Conservation (phyloP, 164 flowering plant genomes). For the Taxillus chinensis region DNA sequence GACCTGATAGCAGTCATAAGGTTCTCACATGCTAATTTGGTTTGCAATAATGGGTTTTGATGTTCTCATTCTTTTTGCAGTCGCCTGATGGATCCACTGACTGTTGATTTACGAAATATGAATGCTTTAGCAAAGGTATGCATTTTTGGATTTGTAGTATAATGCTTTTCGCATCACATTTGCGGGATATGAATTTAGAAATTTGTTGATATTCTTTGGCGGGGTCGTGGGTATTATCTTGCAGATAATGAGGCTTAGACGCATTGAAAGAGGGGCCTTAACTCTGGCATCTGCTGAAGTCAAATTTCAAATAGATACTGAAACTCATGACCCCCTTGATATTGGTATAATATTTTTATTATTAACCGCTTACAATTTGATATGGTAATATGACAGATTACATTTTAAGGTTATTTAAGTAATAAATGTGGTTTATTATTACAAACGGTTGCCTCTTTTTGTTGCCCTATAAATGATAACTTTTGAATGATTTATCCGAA, state of each 20-base stretch:
- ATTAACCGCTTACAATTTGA: neutral
- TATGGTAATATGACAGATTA: neutral
- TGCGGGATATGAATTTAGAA: neutral
- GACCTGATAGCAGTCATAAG: too few relatives aligned
- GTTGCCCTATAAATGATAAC: too few relatives aligned
- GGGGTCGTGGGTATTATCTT: conserved; percentile 6
- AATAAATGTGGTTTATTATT: too few relatives aligned
- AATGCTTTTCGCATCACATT: neutral
- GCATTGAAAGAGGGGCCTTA: conserved; percentile 93
- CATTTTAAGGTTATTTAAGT: too few relatives aligned
- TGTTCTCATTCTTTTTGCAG: conserved; percentile 28
- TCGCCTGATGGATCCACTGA: conserved; percentile 81
- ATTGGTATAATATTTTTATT: conserved; percentile 47
- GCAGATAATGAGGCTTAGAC: conserved; percentile 89
- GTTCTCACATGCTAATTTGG: neutral
- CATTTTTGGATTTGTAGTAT: neutral
- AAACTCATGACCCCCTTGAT: conserved; percentile 99
- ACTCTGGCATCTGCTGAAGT: conserved; percentile 99
- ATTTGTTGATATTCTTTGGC: conserved; percentile 3
- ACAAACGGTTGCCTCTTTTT: too few relatives aligned
- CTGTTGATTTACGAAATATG: conserved; percentile 84
- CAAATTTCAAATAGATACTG: conserved; percentile 97
- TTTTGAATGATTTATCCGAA: too few relatives aligned
- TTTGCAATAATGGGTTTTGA: neutral
- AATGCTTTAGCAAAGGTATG: conserved; percentile 84